Base-by-base conservation (phyloP, 768 basidiomycete species). In the Lentinula guzmanii region DNA sequence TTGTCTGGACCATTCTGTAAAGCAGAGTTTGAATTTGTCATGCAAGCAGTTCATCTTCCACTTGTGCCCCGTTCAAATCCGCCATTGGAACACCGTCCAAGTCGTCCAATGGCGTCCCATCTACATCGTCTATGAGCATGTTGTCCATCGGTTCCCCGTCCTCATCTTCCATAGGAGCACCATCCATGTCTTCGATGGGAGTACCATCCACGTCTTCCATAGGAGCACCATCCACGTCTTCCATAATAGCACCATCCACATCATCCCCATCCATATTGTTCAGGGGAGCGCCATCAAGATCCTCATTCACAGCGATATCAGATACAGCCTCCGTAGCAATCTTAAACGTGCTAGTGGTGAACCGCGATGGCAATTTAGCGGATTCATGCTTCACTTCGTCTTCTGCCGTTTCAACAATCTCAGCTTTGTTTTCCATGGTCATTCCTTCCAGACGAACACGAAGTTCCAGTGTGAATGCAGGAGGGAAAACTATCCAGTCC, bases 401-500 rank as follows among this genome's bases (percentile, higher is more conserved):
- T 24, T 62, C 62, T 15, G 35, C 61, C 48, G 63, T 53, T 65
- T 67, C 58, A 55, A 45, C 43, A 54, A 65, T 37, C 33, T 69
- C 65, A 1, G 35, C 67, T 55, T 71, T 71, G 60, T 71, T 68
- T 18, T 72, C 68, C 37, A 65, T 64, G 1, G 67, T 65, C 52
- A 69, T 67, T 43, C 92, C 92, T 53, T 95, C 91, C 53, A 98
- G 79, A 60, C 94, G 79, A 58, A 73, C 74, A 28, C 93, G 80
- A 15, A 96, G 79, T 66, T 89, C 86, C 2, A 80, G 69, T 0
- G 91, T 95, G 68, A 90, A 91, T 59, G 95, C 91, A 2, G 89
- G 90, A 57, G 92, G 81, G 70, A 98, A 98, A 35, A 98, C 91
- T 61, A 98, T 95, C 95, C 95, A 96, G 70, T 97, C 90, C 70